A percentile compares a stretch with the other conserved stretches of the same genome.
phyloP scores from a whole-genome alignment of 202 grass and related monocot genomes.

The Miscanthus sacchariflorus region DNA sequence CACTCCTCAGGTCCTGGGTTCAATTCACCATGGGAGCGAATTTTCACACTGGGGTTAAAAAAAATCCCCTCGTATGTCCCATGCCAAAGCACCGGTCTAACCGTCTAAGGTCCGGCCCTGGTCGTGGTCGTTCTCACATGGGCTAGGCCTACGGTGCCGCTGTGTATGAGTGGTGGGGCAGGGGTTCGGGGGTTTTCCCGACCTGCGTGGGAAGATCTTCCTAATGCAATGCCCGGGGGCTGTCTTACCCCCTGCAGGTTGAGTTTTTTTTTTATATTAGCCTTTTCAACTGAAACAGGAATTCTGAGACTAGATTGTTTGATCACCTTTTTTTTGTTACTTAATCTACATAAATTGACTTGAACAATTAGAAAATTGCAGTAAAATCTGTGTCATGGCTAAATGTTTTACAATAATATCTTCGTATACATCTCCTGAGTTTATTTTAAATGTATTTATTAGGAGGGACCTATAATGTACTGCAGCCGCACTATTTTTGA shows the following conservation, averaged over 20 bases:
- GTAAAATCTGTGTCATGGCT: constrained; percentile 21
- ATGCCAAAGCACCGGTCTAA: too few species aligned
- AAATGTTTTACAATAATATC: constrained; percentile 15
- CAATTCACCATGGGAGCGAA: background rate
- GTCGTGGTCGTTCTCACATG: too few species aligned
- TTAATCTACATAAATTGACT: background rate
- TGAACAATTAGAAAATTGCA: background rate
- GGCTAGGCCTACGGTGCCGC: too few species aligned
- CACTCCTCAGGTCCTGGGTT: background rate
- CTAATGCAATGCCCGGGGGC: too few species aligned
- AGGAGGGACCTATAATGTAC: constrained; percentile 92
- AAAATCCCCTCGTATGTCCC: background rate
- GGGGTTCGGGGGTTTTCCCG: too few species aligned
- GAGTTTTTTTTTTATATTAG: background rate
- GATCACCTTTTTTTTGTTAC: constrained; percentile 4
- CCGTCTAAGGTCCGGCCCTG: too few species aligned
- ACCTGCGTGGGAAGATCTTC: too few species aligned
- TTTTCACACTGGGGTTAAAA: background rate
- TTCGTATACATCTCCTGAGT: constrained; percentile 14
- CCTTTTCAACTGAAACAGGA: background rate
- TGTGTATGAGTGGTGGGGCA: too few species aligned
- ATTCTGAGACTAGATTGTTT: background rate
- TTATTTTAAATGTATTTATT: constrained; percentile 23
- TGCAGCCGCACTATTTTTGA: constrained; percentile 90
- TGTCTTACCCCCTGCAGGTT: too few species aligned